These are phyloP conservation scores for Podila clonocystis DNA, from an alignment of 192 early-diverging fungal species.

Conservation along the genomic window DNA sequence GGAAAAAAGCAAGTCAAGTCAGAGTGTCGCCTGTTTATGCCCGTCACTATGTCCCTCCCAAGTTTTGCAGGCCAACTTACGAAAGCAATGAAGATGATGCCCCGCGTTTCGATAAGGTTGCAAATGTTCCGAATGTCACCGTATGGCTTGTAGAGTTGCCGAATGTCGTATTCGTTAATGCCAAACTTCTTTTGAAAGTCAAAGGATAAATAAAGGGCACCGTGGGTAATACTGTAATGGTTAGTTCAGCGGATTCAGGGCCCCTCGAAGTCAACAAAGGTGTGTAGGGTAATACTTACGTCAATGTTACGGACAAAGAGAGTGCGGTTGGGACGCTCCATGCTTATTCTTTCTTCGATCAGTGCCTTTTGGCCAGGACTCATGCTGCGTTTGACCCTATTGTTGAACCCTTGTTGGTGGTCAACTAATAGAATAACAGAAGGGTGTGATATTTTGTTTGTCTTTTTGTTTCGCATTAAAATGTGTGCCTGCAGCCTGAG, in stretches of 20 bases:
- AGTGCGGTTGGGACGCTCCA: slow-evolving; percentile 2
- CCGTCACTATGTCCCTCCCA: neutral
- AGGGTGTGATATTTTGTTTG: too few relatives aligned
- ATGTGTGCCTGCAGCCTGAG: too few relatives aligned
- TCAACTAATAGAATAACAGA: too few relatives aligned
- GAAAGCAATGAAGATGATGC: slow-evolving; percentile 63
- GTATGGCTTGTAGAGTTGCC: slow-evolving; percentile 17
- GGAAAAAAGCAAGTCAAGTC: neutral
- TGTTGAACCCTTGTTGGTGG: neutral
- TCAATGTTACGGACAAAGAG: slow-evolving; percentile 3
- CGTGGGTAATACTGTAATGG: too few relatives aligned
- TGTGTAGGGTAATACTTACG: neutral
- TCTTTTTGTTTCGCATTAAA: too few relatives aligned
- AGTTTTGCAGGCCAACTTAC: slow-evolving; percentile 46
- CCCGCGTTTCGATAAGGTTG: slow-evolving; percentile 58
- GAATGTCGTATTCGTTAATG: neutral
- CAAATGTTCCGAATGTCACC: slow-evolving; percentile 65
- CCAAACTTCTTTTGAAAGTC: neutral
- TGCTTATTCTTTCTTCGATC: neutral
- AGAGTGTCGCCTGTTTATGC: neutral
- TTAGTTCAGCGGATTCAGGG: neutral
- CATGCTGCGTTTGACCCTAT: neutral
- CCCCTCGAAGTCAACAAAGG: neutral
- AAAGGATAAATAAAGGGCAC: neutral
- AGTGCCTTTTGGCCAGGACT: neutral